Evolutionary conservation across 371 early-diverging fungal species (phyloP), one percentile per base, ranked within the genome.

Genomic region (Mucor saturninus): DNA sequence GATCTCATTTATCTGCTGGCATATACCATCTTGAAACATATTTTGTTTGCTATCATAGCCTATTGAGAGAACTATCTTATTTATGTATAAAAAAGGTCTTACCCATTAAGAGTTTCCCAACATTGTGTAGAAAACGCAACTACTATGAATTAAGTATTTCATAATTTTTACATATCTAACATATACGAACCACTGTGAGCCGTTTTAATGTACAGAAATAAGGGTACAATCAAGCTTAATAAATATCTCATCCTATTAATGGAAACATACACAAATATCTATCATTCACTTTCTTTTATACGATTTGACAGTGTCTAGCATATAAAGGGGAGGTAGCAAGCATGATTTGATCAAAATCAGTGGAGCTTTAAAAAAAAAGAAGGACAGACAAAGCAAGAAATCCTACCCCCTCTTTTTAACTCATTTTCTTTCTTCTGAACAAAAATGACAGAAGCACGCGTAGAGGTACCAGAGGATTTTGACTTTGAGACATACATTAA

Each of bases 401-500:
- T 65, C 31, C 14, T 6, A 45, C 28, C n/a, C 45, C 21, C 21
- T 21, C 21, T 21, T 37, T 8, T 45, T 28, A 56, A 42, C 45
- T 38, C n/a, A 54, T 48, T 54, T 29, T 29, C 49, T 30, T 46
- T n/a, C 21, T 28, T 58, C 21, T 21, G 21, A 37, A 29, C 7
- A 6, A 9, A 37, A 29, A 56, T 67, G 68, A 48, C 57, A 21
- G 57, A 67, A 8, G 42, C 49, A 60, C 52, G 53, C 57, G 76
- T 81, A 32, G 80, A 77, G 14, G 52, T 76, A 15, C 84, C 86
- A 46, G 75, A 71, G 50, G 79, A 80, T 54, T 69, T 93, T 10
- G 92, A 93, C 70, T 78, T 93, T 54, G 92, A 91, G 26, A 65
- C 80, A 3, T 90, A 90, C 54, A 86, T 88, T 31, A 75, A 78